Evolutionary conservation across 1,284 basidiomycete genomes (phyloP).

Genomic region (Moesziomyces sp.): DNA sequence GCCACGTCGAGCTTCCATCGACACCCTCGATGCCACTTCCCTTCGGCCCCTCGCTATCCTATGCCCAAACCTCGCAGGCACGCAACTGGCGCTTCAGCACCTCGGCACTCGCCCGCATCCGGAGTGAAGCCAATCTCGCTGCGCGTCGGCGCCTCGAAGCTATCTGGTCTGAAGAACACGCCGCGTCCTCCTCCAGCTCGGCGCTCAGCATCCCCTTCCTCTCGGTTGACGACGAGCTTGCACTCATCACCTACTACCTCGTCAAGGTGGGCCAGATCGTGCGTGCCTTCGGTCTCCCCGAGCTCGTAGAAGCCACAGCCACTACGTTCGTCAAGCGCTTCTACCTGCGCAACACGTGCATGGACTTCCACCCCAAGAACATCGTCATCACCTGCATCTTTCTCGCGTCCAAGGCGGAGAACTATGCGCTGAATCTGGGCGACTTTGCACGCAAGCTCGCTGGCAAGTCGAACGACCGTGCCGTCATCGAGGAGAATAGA

Average conservation of each 20-base stretch:
- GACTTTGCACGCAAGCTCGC: conserved; percentile 74
- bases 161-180: conserved; percentile 33
- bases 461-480: conserved; percentile 75
- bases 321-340: conserved; percentile 93
- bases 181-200: conserved; percentile 5
- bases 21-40: conserved; percentile 33
- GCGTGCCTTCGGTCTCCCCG: conserved; percentile 84
- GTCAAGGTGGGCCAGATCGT: conserved; percentile 87
- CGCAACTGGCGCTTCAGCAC: conserved; percentile 60
- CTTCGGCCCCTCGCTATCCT: conserved; percentile 45
- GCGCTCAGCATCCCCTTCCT: conserved; percentile 73
- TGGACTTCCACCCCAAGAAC: conserved; percentile 99
- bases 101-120: conserved; percentile 17
- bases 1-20: conserved; percentile 22
- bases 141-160: conserved; percentile 20
- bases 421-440: conserved; percentile 87
- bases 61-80: conserved; percentile 58
- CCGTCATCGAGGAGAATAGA: conserved; percentile 73
- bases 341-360: conserved; percentile 95
- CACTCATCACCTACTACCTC: conserved; percentile 89
- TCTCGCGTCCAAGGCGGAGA: conserved; percentile 95
- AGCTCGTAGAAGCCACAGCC: conserved; percentile 91
- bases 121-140: conserved; percentile 22
- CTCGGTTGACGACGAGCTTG: conserved; percentile 82
- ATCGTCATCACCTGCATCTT: conserved; percentile 92